Conservation (phyloP, 2,329 filamentous ascomycete genomes). For the Fusarium setosum region DNA sequence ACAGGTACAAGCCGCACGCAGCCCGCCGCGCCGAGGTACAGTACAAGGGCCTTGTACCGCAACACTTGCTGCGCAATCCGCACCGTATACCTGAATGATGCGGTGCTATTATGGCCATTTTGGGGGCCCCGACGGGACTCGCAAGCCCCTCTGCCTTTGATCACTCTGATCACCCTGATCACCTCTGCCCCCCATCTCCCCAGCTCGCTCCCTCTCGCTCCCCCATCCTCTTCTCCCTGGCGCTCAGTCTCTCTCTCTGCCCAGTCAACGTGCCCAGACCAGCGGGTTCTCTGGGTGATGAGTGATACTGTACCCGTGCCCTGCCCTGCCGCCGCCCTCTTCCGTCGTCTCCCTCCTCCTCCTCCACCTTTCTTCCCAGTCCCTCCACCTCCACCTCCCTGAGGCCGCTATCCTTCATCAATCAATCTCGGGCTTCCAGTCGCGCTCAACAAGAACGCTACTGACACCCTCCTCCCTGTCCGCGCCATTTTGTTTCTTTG, state of each 20-base stretch:
- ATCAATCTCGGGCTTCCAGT: conserved; percentile 39
- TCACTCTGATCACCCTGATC: conserved; percentile 33
- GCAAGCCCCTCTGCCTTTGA: conserved; percentile 42
- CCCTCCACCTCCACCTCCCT: conserved; percentile 37
- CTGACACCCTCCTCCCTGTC: conserved; percentile 42
- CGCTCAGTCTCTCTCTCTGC: conserved; percentile 2
- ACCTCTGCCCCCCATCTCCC: conserved; percentile 2
- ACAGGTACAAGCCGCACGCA: conserved; percentile 48
- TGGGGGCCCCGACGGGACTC: conserved; percentile 22
- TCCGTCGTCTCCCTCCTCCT: conserved; percentile 7
- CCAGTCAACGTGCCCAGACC: conserved; percentile 32
- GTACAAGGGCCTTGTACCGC: conserved; percentile 50
- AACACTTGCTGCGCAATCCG: conserved; percentile 21
- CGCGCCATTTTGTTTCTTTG: conserved; percentile 27
- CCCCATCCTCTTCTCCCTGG: conserved; percentile 6
- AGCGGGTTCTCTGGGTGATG: conserved; percentile 29
- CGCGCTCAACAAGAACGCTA: conserved; percentile 33
- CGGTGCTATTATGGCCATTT: conserved; percentile 16
- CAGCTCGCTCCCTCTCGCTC: not conserved
- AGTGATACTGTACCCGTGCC: conserved; percentile 19
- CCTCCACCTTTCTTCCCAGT: conserved; percentile 20
- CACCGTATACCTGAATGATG: conserved; percentile 51
- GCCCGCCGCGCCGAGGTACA: conserved; percentile 49
- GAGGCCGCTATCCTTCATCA: conserved; percentile 42
- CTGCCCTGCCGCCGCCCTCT: conserved; percentile 12